Percentiles rank a stretch among this genome's conserved stretches.
Conservation (phyloP, 208 protist genomes). For the Porcisia deanei region DNA sequence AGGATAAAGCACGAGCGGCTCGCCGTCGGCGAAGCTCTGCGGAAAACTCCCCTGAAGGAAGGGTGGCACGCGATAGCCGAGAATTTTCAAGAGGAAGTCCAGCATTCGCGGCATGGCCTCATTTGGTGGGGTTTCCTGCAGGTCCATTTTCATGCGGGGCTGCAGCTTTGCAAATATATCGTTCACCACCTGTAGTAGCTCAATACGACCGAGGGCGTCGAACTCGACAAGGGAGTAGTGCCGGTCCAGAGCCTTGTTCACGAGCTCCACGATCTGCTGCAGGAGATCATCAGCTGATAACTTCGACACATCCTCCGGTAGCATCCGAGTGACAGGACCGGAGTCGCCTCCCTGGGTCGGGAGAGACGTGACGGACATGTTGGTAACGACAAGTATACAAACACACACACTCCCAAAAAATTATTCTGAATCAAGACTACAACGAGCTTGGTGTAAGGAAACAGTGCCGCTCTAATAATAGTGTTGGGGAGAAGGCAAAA, state of each 20-base stretch:
- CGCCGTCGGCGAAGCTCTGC: slow-evolving; percentile 69
- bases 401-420: background rate
- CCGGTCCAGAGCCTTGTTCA: slow-evolving; percentile 68
- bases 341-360: slow-evolving; percentile 10
- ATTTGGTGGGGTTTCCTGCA: slow-evolving; percentile 46
- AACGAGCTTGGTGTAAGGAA: background rate
- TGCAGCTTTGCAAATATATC: slow-evolving; percentile 85
- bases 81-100: slow-evolving; percentile 83
- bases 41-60: slow-evolving; percentile 75
- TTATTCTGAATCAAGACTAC: background rate
- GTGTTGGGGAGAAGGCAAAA: background rate
- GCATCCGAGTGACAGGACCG: slow-evolving; percentile 7
- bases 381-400: background rate
- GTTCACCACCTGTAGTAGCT: slow-evolving; percentile 83
- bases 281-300: slow-evolving; percentile 69
- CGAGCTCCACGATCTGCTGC: slow-evolving; percentile 79
- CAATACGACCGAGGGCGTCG: slow-evolving; percentile 58
- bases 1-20: slow-evolving; percentile 87
- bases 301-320: slow-evolving; percentile 31
- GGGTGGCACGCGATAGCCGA: slow-evolving; percentile 80
- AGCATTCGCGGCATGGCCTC: slow-evolving; percentile 62
- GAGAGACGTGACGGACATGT: slow-evolving; percentile 21
- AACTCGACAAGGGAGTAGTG: slow-evolving; percentile 91
- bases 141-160: slow-evolving; percentile 61
- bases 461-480: background rate